Evolutionary conservation across 1,284 basidiomycete genomes (phyloP).

Genomic region (Apiotrichum gamsii): DNA sequence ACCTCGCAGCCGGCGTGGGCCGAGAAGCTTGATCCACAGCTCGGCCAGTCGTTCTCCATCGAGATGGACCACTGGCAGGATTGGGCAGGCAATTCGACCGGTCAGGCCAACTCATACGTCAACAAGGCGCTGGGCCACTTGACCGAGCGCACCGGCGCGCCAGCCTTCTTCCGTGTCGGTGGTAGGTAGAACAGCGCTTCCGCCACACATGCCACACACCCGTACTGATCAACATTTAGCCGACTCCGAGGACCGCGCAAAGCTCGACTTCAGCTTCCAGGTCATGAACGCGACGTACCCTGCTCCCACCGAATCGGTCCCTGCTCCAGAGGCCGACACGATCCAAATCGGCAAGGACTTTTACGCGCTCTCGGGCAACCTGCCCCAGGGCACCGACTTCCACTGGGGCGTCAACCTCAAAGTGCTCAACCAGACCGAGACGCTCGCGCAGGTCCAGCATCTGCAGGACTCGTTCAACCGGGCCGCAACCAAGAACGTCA

Average conservation of each 20-base stretch:
- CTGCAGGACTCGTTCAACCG: constrained; percentile 45
- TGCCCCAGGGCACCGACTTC: constrained; percentile 52
- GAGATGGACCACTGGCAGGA: constrained; percentile 24
- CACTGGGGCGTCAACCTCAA: constrained; percentile 63
- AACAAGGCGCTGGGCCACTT: constrained; percentile 19
- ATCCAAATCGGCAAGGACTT: constrained; percentile 58
- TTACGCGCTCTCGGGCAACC: constrained; percentile 55
- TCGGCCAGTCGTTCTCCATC: constrained; percentile 20
- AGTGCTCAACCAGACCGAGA: constrained; percentile 55
- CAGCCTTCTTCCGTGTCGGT: constrained; percentile 14
- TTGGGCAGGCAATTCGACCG: constrained; percentile 20
- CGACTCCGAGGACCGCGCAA: constrained; percentile 20
- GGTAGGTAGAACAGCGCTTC: not conserved
- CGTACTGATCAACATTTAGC: constrained; percentile 4
- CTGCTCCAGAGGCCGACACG: constrained; percentile 59
- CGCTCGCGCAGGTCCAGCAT: constrained; percentile 55
- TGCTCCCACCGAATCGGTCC: constrained; percentile 48
- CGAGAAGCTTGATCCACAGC: constrained; percentile 14
- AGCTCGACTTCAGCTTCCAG: constrained; percentile 10
- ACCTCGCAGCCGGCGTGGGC: constrained; percentile 14
- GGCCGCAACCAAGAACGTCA: constrained; percentile 40
- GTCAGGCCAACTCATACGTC: constrained; percentile 19
- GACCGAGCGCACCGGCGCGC: constrained; percentile 13
- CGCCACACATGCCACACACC: not conserved
- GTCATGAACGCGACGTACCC: constrained; percentile 43